A percentile compares a stretch with the other conserved stretches of the same genome.
These are phyloP conservation scores for Mycena epipterygia DNA, from an alignment of 768 basidiomycete species.

Conservation along the genomic window DNA sequence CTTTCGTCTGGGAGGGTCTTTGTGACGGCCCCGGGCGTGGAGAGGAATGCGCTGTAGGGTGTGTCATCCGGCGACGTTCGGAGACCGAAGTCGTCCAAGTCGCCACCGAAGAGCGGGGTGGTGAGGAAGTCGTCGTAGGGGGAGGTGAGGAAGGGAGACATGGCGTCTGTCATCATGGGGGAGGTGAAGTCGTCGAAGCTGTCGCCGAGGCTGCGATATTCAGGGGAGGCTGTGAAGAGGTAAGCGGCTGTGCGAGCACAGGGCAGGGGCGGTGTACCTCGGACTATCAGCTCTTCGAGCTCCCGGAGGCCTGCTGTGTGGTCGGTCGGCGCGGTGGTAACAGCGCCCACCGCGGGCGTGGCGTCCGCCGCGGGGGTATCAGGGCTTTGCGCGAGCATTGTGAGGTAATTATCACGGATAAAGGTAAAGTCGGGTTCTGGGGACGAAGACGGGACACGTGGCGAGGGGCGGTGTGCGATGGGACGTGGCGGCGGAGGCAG, in stretches of 20 bases:
- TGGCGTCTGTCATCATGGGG: not conserved
- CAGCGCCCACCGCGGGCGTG: not conserved
- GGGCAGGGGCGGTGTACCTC: constrained; percentile 27
- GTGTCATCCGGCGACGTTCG: constrained; percentile 33
- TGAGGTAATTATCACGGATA: constrained; percentile 62
- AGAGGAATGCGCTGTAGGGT: constrained; percentile 27
- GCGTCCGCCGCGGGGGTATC: constrained; percentile 35
- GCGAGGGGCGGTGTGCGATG: constrained; percentile 51
- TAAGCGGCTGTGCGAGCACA: constrained; percentile 11
- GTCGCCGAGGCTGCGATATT: constrained; percentile 35
- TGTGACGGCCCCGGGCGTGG: constrained; percentile 6
- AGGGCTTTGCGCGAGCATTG: constrained; percentile 56
- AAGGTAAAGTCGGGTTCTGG: constrained; percentile 43
- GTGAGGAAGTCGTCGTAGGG: not conserved
- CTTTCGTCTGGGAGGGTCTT: constrained; percentile 19
- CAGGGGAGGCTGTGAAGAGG: constrained; percentile 33
- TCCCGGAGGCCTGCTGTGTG: not conserved
- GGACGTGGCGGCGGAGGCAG: constrained; percentile 63
- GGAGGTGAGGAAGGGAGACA: not conserved
- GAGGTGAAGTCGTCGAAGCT: constrained; percentile 13
- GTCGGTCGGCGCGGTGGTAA: constrained; percentile 16
- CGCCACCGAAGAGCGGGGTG: constrained; percentile 17
- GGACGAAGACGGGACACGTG: constrained; percentile 40
- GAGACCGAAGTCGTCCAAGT: constrained; percentile 32
- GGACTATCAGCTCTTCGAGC: constrained; percentile 7